Evolutionary conservation across 2,329 filamentous ascomycete genomes (phyloP).

Genomic region (Curvularia sp.): DNA sequence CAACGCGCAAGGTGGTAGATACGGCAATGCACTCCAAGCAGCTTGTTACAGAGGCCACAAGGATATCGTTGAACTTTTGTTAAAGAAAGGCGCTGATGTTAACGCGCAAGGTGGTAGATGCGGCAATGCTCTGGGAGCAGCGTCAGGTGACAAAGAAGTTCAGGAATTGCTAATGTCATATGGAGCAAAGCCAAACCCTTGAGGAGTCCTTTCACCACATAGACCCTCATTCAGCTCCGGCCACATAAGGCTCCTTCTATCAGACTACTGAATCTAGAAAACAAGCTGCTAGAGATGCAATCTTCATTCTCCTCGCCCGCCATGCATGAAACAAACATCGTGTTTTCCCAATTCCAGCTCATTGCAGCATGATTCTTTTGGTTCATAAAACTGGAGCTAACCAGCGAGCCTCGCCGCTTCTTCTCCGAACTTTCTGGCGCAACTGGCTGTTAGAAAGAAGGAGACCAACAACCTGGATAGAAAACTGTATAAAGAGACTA

Average conservation of each 20-base stretch:
- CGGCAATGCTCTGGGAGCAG: neutral
- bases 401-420: no score
- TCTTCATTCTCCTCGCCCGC: neutral
- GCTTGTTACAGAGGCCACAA: neutral
- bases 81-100: neutral
- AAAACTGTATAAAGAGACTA: no score
- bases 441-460: no score
- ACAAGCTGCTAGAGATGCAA: neutral
- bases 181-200: neutral
- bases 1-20: neutral
- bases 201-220: neutral
- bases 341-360: neutral
- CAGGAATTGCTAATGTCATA: neutral
- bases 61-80: constrained; percentile 3
- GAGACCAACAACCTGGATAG: no score
- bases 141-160: neutral
- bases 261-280: neutral
- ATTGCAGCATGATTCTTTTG: neutral
- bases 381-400: neutral
- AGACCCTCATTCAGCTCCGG: neutral
- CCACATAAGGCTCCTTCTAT: neutral
- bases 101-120: neutral
- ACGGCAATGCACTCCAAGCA: constrained; percentile 4
- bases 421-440: no score
- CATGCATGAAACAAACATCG: neutral